These are phyloP conservation scores for Trifolium repens DNA, from an alignment of 306 rosid genomes.

Conservation along the genomic window DNA sequence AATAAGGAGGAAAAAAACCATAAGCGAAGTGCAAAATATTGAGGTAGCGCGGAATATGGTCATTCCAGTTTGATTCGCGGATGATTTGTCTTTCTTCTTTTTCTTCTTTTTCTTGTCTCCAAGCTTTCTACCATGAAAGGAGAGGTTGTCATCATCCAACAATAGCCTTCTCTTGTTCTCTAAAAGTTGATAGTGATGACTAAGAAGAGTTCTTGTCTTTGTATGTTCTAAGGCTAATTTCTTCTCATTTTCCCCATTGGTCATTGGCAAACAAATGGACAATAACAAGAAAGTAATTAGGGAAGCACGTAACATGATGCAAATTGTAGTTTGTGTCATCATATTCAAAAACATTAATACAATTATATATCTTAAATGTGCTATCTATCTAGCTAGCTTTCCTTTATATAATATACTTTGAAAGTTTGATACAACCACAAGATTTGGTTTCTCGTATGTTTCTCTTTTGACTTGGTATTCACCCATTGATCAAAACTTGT, in stretches of 20 bases:
- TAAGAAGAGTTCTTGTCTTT: not conserved
- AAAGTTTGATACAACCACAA: not conserved
- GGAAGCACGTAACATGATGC: not conserved
- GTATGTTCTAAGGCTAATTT: not conserved
- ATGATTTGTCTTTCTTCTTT: slow-evolving; percentile 22
- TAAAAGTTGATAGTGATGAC: not conserved
- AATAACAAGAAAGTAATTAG: slow-evolving; percentile 22
- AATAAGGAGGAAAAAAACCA: slow-evolving; percentile 3
- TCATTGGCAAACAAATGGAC: slow-evolving; percentile 11
- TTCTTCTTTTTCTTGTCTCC: slow-evolving; percentile 14
- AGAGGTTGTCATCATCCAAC: not conserved
- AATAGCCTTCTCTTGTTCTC: not conserved
- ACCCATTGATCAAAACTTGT: not conserved
- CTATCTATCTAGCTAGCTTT: not conserved
- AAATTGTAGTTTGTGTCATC: not conserved
- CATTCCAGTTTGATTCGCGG: not conserved
- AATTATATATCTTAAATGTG: not conserved
- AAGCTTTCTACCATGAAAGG: slow-evolving; percentile 24
- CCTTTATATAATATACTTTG: not conserved
- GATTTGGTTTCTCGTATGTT: slow-evolving; percentile 22
- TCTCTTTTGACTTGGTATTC: slow-evolving; percentile 33
- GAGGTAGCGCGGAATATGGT: not conserved
- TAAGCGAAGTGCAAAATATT: slow-evolving; percentile 20
- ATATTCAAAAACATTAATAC: not conserved
- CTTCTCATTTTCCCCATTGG: not conserved